Percentiles rank a stretch among this genome's conserved stretches.
Conservation (phyloP, 2,329 filamentous ascomycete species). For the Monilinia fructicola region DNA sequence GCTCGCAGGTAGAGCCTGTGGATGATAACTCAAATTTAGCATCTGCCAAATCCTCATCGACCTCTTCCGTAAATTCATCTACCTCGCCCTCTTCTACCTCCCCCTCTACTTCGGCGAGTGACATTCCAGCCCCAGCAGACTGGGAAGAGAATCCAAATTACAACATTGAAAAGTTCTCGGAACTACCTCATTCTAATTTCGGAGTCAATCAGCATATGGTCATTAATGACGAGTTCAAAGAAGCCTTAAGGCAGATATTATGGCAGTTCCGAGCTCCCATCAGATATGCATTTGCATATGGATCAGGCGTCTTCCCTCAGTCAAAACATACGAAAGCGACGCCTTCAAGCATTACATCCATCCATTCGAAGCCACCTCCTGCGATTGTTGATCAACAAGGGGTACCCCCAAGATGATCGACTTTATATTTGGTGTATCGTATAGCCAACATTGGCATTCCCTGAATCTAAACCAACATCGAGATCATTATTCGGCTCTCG, state of each 20-base stretch:
- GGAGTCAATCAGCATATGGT: constrained; percentile 95
- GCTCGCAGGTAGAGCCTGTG: constrained; percentile 2
- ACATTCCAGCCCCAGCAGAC: constrained; percentile 37
- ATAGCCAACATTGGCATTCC: constrained; percentile 95
- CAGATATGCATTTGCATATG: constrained; percentile 95
- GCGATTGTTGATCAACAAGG: constrained; percentile 83
- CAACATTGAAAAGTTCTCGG: constrained; percentile 69
- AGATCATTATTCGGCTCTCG: constrained; percentile 87
- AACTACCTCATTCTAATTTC: constrained; percentile 77
- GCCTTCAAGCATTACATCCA: constrained; percentile 56
- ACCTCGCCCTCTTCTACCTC: constrained; percentile 10
- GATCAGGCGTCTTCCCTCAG: constrained; percentile 93
- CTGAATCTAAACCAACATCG: constrained; percentile 86
- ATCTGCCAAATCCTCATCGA: constrained; percentile 4
- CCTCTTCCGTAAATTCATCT: constrained; percentile 4
- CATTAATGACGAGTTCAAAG: constrained; percentile 94
- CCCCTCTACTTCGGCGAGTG: constrained; percentile 25
- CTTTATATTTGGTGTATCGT: constrained; percentile 94
- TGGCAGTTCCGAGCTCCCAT: constrained; percentile 93
- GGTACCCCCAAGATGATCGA: constrained; percentile 95
- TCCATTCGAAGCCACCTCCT: constrained; percentile 79
- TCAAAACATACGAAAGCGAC: constrained; percentile 49
- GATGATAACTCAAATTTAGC: constrained; percentile 26
- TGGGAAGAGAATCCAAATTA: constrained; percentile 77
- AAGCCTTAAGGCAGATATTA: constrained; percentile 80